These are phyloP conservation scores for Botrytis tulipae DNA, from an alignment of 2,329 filamentous ascomycete genomes.

Conservation along the genomic window DNA sequence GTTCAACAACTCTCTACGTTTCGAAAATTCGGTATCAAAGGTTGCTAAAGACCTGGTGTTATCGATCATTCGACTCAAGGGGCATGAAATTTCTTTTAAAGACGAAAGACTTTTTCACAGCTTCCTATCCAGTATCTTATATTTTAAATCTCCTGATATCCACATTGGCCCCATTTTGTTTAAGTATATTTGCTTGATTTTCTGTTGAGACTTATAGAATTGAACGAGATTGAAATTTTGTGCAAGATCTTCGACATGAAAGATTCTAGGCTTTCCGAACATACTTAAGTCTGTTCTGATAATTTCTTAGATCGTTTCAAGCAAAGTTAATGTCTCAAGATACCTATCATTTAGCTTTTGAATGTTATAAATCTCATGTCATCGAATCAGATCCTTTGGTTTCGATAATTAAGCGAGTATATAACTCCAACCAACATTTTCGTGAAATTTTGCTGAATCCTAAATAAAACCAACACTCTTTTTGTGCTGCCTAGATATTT, in stretches of 20 bases:
- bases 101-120: too few relatives aligned
- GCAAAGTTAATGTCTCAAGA: neutral
- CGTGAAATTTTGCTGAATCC: too few relatives aligned
- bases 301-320: too few relatives aligned
- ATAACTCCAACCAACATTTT: neutral
- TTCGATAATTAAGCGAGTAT: neutral
- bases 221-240: neutral
- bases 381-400: too few relatives aligned
- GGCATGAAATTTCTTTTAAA: too few relatives aligned
- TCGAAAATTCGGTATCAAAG: neutral
- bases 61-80: too few relatives aligned
- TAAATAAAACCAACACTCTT: neutral
- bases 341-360: neutral
- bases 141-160: neutral
- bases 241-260: neutral
- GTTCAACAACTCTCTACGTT: neutral
- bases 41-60: too few relatives aligned
- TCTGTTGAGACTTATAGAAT: neutral
- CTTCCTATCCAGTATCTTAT: too few relatives aligned
- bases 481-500: neutral
- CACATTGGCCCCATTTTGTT: neutral
- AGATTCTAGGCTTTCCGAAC: neutral
- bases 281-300: too few relatives aligned
- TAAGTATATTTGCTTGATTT: neutral
- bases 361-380: too few relatives aligned